These are phyloP conservation scores for Penicillium angulare DNA, from an alignment of 495 filamentous ascomycete species.

Conservation along the genomic window DNA sequence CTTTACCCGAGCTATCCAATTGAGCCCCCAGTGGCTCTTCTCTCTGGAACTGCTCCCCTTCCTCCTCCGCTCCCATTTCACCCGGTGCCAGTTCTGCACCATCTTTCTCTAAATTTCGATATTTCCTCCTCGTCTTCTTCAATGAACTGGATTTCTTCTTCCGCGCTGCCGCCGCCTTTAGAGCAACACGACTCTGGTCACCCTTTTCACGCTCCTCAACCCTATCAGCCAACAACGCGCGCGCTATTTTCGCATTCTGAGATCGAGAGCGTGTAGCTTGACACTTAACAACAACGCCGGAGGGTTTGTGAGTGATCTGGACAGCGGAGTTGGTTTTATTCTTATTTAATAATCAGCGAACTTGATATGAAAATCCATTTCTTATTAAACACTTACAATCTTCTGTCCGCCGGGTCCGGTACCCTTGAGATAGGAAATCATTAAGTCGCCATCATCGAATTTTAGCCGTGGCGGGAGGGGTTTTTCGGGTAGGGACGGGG, in stretches of 20 bases:
- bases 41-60: no score
- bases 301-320: slow-evolving; percentile 85
- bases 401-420: slow-evolving; percentile 95
- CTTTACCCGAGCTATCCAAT: no score
- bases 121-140: slow-evolving; percentile 69
- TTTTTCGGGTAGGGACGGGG: slow-evolving; percentile 37
- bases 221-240: slow-evolving; percentile 70
- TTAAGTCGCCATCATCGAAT: slow-evolving; percentile 74
- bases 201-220: slow-evolving; percentile 69
- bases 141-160: slow-evolving; percentile 64
- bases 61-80: no score
- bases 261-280: slow-evolving; percentile 84
- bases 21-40: no score
- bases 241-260: slow-evolving; percentile 88
- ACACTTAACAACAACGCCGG: slow-evolving; percentile 85
- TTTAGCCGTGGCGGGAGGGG: slow-evolving; percentile 72
- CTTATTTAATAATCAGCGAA: slow-evolving; percentile 39
- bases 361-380: no score
- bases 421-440: slow-evolving; percentile 84
- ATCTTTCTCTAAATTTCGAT: slow-evolving; percentile 46
- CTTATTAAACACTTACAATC: no score
- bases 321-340: slow-evolving; percentile 98
- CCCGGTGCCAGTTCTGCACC: slow-evolving; percentile 19
- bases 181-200: slow-evolving; percentile 52
- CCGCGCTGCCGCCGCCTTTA: slow-evolving; percentile 52